Percentiles rank a stretch among this genome's conserved stretches.
phyloP scores from a whole-genome alignment of 176 grass and related monocot species.

The Poa annua region DNA sequence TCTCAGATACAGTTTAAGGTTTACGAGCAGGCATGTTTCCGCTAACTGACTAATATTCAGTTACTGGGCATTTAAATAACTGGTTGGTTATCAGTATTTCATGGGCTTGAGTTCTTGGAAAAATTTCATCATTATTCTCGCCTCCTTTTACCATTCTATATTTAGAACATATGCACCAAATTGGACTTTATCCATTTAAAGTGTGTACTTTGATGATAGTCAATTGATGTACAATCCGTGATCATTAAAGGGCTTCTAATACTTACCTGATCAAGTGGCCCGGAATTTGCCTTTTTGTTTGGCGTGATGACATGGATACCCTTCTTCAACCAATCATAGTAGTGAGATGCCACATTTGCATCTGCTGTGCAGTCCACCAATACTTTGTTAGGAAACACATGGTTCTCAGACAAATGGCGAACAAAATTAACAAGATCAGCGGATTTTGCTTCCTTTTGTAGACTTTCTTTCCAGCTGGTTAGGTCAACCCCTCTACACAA shows the following conservation, averaged over 20 bases:
- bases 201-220: not conserved
- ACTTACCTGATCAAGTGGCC: slow-evolving; percentile 87
- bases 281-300: slow-evolving; percentile 98
- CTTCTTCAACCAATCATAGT: slow-evolving; percentile 88
- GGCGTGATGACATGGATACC: slow-evolving; percentile 96
- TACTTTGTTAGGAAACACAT: slow-evolving; percentile 95
- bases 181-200: slow-evolving; percentile 4
- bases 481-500: slow-evolving; percentile 77
- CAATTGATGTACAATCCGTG: slow-evolving; percentile 17
- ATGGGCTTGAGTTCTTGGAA: not conserved
- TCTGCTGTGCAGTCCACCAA: slow-evolving; percentile 98
- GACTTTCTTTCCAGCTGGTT: slow-evolving; percentile 71
- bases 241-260: slow-evolving; percentile 24
- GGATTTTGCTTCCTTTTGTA: slow-evolving; percentile 60
- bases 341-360: slow-evolving; percentile 79
- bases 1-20: slow-evolving; percentile 16
- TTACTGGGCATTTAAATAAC: slow-evolving; percentile 8
- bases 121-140: not conserved
- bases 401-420: slow-evolving; percentile 82
- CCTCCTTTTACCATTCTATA: not conserved
- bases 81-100: not conserved
- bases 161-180: slow-evolving; percentile 9
- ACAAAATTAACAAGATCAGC: slow-evolving; percentile 72
- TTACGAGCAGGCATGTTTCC: slow-evolving; percentile 9
- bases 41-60: not conserved